phyloP scores from a whole-genome alignment of 495 filamentous ascomycete species.

The Aspergillus steynii region DNA sequence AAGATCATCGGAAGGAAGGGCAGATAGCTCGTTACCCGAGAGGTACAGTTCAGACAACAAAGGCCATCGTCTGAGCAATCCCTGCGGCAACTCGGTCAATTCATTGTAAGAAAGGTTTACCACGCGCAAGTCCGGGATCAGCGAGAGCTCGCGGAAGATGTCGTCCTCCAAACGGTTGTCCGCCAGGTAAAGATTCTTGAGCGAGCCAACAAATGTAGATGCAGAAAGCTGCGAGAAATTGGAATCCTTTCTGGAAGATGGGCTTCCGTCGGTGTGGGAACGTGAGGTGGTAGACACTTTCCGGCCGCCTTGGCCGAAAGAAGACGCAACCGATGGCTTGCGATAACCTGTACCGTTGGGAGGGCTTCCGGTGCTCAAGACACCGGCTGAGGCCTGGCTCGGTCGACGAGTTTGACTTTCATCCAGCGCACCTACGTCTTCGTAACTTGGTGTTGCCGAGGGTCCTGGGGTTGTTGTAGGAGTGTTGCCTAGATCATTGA shows the following conservation, averaged over 20 bases:
- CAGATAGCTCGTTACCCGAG: slow-evolving; percentile 91
- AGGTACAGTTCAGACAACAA: slow-evolving; percentile 89
- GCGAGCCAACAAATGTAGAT: slow-evolving; percentile 81
- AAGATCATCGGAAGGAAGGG: slow-evolving; percentile 89
- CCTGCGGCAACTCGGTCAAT: slow-evolving; percentile 85
- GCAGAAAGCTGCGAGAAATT: slow-evolving; percentile 69
- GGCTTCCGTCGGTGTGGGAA: slow-evolving; percentile 60
- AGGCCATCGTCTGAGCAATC: slow-evolving; percentile 83
- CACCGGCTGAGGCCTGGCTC: slow-evolving; percentile 77
- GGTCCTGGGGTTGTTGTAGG: slow-evolving; percentile 53
- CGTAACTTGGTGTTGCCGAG: slow-evolving; percentile 64
- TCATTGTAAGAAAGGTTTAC: slow-evolving; percentile 96
- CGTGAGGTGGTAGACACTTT: slow-evolving; percentile 83
- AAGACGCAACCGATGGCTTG: slow-evolving; percentile 79
- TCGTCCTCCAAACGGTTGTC: slow-evolving; percentile 95
- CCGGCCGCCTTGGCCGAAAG: slow-evolving; percentile 70
- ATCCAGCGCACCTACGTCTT: slow-evolving; percentile 72
- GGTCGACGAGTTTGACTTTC: slow-evolving; percentile 68
- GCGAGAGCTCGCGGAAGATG: slow-evolving; percentile 83
- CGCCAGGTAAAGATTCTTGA: slow-evolving; percentile 82
- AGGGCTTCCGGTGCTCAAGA: slow-evolving; percentile 72
- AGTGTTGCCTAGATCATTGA: slow-evolving; percentile 51
- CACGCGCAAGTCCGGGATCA: slow-evolving; percentile 80
- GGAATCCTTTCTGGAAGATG: slow-evolving; percentile 80
- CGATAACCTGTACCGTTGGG: slow-evolving; percentile 61